phyloP scores from a whole-genome alignment of 257 asterid genomes.

The Coffea canephora region DNA sequence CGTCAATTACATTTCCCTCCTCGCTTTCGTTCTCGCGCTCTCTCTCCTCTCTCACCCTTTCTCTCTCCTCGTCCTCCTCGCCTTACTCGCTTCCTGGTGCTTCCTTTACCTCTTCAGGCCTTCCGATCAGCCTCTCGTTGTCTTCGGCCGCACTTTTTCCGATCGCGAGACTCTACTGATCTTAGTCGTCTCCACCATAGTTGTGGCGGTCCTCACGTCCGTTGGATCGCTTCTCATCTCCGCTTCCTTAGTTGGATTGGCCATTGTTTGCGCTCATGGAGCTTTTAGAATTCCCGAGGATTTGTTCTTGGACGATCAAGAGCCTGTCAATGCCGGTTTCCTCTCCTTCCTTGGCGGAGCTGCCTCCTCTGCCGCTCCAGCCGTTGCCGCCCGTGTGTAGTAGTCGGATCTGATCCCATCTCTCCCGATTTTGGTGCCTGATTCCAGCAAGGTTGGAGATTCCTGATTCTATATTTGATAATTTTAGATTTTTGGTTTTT shows the following conservation, averaged over 20 bases:
- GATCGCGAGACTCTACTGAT: conserved; percentile 66
- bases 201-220: conserved; percentile 76
- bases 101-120: conserved; percentile 68
- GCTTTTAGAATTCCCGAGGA: conserved; percentile 86
- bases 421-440: conserved; percentile 2
- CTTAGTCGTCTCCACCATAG: conserved; percentile 55
- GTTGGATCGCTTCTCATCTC: conserved; percentile 81
- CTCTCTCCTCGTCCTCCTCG: conserved; percentile 59
- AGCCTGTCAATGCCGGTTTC: conserved; percentile 58
- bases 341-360: conserved; percentile 78
- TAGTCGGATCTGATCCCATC: conserved; percentile 28
- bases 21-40: conserved; percentile 62
- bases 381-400: conserved; percentile 55
- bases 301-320: conserved; percentile 79
- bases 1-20: conserved; percentile 65
- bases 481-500: background rate
- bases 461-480: conserved; percentile 12
- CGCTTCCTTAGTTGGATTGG: conserved; percentile 64
- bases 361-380: conserved; percentile 71
- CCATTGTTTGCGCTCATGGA: conserved; percentile 67
- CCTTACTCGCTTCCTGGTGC: conserved; percentile 71
- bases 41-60: conserved; percentile 81
- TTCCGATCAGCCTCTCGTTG: conserved; percentile 67
- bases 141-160: conserved; percentile 69
- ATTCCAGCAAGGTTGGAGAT: conserved; percentile 20